Evolutionary conservation across 306 rosid species (phyloP).

Genomic region (Rubus idaeus): DNA sequence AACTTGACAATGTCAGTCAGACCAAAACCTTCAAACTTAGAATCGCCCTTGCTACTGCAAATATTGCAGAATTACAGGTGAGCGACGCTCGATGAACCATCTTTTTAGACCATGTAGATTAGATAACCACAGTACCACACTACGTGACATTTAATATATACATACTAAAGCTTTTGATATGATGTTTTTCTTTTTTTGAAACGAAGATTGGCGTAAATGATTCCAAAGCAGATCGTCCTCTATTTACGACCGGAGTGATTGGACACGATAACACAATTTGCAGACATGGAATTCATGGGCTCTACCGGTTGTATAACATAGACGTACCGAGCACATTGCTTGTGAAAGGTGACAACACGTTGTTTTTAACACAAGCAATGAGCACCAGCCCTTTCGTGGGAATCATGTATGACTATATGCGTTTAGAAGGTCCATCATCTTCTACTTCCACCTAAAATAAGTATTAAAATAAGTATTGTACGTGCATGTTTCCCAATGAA

Average conservation of each 20-base stretch:
- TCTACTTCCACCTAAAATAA: not conserved
- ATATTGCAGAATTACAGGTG: constrained; percentile 65
- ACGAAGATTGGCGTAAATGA: constrained; percentile 60
- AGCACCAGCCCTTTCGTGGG: constrained; percentile 50
- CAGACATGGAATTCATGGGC: constrained; percentile 86
- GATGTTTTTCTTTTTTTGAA: not conserved
- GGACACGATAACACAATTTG: constrained; percentile 72
- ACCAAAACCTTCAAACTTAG: constrained; percentile 52
- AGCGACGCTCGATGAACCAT: not conserved
- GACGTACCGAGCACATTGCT: constrained; percentile 40
- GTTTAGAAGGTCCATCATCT: constrained; percentile 55
- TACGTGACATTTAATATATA: not conserved
- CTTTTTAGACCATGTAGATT: not conserved
- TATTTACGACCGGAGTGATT: constrained; percentile 56
- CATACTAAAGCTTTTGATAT: not conserved
- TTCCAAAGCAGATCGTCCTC: constrained; percentile 34
- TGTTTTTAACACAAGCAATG: constrained; percentile 49
- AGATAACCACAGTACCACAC: not conserved
- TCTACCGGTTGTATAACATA: constrained; percentile 62
- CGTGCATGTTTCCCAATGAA: not conserved
- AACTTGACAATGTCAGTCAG: constrained; percentile 37
- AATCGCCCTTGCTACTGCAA: constrained; percentile 71
- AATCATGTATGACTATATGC: constrained; percentile 75
- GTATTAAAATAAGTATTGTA: not conserved
- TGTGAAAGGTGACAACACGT: constrained; percentile 49